These are phyloP conservation scores for Neodidymelliopsis sp. DNA, from an alignment of 2,329 filamentous ascomycete genomes.

Conservation along the genomic window DNA sequence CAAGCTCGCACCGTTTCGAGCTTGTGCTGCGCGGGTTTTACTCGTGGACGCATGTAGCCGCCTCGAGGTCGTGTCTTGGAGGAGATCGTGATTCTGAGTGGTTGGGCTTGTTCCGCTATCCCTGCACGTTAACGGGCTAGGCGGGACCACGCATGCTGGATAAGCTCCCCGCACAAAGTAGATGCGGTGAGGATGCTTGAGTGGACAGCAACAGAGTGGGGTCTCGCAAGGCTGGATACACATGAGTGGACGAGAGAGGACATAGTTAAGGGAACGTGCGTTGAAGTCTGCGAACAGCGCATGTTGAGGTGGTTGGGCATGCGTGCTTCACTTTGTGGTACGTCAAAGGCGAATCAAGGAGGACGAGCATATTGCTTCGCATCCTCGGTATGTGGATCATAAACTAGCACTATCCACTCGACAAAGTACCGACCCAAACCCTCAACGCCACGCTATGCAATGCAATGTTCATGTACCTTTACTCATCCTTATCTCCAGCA, in stretches of 20 bases:
- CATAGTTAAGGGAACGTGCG: conserved; percentile 2
- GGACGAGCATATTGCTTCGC: conserved; percentile 15
- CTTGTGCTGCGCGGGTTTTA: conserved; percentile 25
- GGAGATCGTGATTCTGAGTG: conserved; percentile 30
- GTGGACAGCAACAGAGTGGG: conserved; percentile 22
- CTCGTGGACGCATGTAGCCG: conserved; percentile 38
- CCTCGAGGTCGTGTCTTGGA: conserved; percentile 37
- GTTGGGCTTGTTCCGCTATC: conserved; percentile 21
- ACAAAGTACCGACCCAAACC: conserved; percentile 8
- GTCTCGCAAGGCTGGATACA: conserved; percentile 18
- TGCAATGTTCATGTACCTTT: conserved; percentile 22
- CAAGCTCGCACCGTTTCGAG: conserved; percentile 34
- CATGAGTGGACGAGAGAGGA: conserved; percentile 11
- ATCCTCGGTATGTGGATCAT: conserved; percentile 14
- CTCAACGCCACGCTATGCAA: conserved; percentile 51
- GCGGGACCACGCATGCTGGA: conserved; percentile 24
- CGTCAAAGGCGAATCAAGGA: conserved; percentile 15
- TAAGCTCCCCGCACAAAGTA: conserved; percentile 27
- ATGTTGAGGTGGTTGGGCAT: conserved; percentile 21
- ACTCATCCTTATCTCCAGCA: conserved; percentile 38
- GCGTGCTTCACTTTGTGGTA: conserved; percentile 19
- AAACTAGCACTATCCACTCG: conserved; percentile 8
- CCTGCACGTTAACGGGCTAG: conserved; percentile 27
- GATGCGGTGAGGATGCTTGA: conserved; percentile 22
- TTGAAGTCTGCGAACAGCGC: conserved; percentile 14